phyloP scores from a whole-genome alignment of 139 green algal species.

The Pseudopediastrum boryanum region DNA sequence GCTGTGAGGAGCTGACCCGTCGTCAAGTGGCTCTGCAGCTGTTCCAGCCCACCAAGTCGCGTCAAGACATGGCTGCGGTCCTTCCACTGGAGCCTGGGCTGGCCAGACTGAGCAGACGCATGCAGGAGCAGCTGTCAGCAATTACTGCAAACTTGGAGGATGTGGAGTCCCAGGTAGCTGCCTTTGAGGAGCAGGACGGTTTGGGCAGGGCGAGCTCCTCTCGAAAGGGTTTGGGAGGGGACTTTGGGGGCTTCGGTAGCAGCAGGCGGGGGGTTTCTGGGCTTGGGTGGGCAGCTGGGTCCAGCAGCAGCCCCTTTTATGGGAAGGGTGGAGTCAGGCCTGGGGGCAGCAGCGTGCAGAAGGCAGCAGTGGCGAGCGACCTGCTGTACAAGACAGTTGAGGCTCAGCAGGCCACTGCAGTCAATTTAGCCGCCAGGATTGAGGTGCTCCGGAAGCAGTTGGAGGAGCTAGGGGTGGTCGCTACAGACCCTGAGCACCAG shows the following conservation, averaged over 20 bases:
- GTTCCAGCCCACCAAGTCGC: constrained; percentile 16
- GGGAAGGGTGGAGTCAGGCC: background rate
- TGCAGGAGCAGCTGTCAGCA: constrained; percentile 14
- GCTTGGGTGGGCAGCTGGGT: background rate
- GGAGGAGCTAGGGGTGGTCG: constrained; percentile 24
- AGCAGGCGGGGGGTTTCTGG: constrained; percentile 13
- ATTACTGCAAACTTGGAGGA: constrained; percentile 31
- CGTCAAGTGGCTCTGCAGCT: constrained; percentile 27
- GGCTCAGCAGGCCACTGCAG: constrained; percentile 26
- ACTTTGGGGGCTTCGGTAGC: background rate
- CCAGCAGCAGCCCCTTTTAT: background rate
- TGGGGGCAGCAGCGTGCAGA: background rate
- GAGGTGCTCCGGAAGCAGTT: constrained; percentile 1
- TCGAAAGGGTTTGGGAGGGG: background rate
- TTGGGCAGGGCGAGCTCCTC: background rate
- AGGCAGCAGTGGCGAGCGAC: constrained; percentile 8
- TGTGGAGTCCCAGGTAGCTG: constrained; percentile 31
- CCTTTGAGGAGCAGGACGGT: background rate
- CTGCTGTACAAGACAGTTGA: constrained; percentile 30
- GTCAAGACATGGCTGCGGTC: constrained; percentile 2
- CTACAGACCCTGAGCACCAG: constrained; percentile 28
- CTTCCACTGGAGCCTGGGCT: constrained; percentile 33
- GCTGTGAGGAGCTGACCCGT: constrained; percentile 25
- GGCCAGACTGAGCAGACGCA: constrained; percentile 4
- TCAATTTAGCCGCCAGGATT: constrained; percentile 15